Evolutionary conservation across 805 yeast species (phyloP).

Genomic region (Debaryomyces tyrocola): DNA sequence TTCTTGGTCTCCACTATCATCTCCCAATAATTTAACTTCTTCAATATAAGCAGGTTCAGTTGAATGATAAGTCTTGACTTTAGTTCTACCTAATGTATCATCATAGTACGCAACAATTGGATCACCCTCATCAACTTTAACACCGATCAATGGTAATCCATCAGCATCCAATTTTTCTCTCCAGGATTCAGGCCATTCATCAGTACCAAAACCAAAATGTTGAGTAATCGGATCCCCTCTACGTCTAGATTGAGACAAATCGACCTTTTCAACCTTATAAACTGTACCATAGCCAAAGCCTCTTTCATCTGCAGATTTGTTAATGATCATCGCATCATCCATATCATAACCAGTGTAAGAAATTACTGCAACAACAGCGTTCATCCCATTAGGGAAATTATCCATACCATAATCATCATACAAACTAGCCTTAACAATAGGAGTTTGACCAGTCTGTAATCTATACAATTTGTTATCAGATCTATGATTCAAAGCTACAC

Average conservation of each 20-base stretch:
- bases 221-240: conserved; percentile 94
- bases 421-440: conserved; percentile 89
- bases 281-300: conserved; percentile 98
- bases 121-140: conserved; percentile 89
- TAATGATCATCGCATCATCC: conserved; percentile 99
- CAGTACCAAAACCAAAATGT: conserved; percentile 92
- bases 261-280: conserved; percentile 91
- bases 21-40: conserved; percentile 90
- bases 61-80: conserved; percentile 89
- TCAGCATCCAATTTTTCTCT: conserved; percentile 83
- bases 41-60: conserved; percentile 93
- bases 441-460: conserved; percentile 94
- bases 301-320: conserved; percentile 95
- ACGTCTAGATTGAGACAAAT: conserved; percentile 71
- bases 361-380: conserved; percentile 98
- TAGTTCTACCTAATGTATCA: conserved; percentile 87
- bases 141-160: conserved; percentile 90
- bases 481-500: conserved; percentile 89
- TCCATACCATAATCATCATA: conserved; percentile 98
- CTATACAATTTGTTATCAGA: conserved; percentile 93
- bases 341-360: conserved; percentile 99
- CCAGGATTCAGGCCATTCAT: conserved; percentile 92
- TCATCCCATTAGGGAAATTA: conserved; percentile 96
- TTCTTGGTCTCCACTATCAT: conserved; percentile 72
- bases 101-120: conserved; percentile 93